Conservation (phyloP, 108 stramenopile genomes). For the Bacterosira constricta region DNA sequence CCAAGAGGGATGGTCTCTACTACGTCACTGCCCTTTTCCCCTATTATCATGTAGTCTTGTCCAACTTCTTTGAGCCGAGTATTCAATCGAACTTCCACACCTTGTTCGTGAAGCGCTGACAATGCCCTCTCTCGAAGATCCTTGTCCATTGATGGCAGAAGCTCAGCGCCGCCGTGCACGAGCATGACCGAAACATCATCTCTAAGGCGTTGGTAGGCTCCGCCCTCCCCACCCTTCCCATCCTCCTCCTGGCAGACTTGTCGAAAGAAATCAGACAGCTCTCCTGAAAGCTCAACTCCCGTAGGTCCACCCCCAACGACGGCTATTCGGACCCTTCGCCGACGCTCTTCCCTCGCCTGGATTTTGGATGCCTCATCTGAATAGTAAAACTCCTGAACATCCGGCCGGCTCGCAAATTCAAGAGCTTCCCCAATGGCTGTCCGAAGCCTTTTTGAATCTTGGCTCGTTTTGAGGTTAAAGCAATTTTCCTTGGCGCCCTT, state of each 20-base stretch:
- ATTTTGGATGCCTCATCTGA: slow-evolving; percentile 18
- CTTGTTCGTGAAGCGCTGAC: slow-evolving; percentile 43
- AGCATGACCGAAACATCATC: slow-evolving; percentile 56
- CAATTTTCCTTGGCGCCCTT: slow-evolving; percentile 53
- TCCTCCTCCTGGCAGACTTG: slow-evolving; percentile 45
- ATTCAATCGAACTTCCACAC: slow-evolving; percentile 64
- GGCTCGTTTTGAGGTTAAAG: slow-evolving; percentile 51
- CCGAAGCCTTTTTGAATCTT: slow-evolving; percentile 50
- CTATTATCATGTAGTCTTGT: slow-evolving; percentile 34
- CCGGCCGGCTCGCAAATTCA: slow-evolving; percentile 51
- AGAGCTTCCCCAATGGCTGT: slow-evolving; percentile 56
- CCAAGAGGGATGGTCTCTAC: slow-evolving; percentile 53
- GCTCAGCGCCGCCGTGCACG: slow-evolving; percentile 55
- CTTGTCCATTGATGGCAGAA: slow-evolving; percentile 70
- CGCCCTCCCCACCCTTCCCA: slow-evolving; percentile 32
- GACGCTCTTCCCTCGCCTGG: slow-evolving; percentile 31
- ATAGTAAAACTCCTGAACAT: slow-evolving; percentile 54
- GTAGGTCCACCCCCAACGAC: slow-evolving; percentile 60
- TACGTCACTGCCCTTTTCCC: slow-evolving; percentile 30
- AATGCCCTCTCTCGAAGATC: slow-evolving; percentile 52
- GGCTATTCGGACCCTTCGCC: slow-evolving; percentile 37
- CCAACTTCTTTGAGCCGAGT: slow-evolving; percentile 59
- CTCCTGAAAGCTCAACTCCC: slow-evolving; percentile 71
- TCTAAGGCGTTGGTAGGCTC: slow-evolving; percentile 56
- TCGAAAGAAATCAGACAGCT: slow-evolving; percentile 62